Evolutionary conservation across 1,284 basidiomycete genomes (phyloP).

Genomic region (Veloporphyrellus conicus): DNA sequence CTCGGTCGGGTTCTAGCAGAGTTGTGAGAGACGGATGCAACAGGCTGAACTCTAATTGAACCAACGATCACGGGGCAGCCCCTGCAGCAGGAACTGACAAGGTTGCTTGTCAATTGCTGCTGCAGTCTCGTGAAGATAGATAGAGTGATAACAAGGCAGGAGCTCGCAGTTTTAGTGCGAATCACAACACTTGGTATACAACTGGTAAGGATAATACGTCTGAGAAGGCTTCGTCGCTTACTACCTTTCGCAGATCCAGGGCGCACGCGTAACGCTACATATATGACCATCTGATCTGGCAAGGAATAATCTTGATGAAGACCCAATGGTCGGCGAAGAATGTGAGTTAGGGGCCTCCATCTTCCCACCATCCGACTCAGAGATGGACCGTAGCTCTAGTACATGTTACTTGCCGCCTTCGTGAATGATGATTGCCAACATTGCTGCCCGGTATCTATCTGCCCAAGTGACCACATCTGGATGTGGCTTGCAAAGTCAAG

Average conservation of each 20-base stretch:
- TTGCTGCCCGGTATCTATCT: too few relatives aligned
- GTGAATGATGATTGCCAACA: too few relatives aligned
- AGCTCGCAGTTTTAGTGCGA: neutral
- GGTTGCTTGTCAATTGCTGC: too few relatives aligned
- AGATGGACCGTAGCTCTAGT: conserved; percentile 26
- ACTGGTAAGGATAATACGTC: neutral
- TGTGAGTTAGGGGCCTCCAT: too few relatives aligned
- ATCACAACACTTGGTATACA: neutral
- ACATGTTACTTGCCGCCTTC: too few relatives aligned
- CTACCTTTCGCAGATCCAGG: conserved; percentile 4
- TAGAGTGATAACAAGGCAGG: neutral
- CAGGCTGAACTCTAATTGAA: too few relatives aligned
- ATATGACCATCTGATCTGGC: conserved; percentile 2
- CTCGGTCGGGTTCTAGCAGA: too few relatives aligned
- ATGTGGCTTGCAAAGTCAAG: too few relatives aligned
- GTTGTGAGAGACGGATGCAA: too few relatives aligned
- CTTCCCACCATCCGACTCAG: neutral
- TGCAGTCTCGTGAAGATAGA: neutral
- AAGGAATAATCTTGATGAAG: conserved; percentile 1
- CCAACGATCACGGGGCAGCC: too few relatives aligned
- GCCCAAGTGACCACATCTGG: too few relatives aligned
- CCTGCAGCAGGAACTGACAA: too few relatives aligned
- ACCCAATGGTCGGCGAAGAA: conserved; percentile 1
- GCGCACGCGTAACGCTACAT: neutral
- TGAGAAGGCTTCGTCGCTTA: neutral